Evolutionary conservation across 768 basidiomycete genomes (phyloP), one percentile per base, ranked within the genome.

Genomic region (Tulasnella sp.): DNA sequence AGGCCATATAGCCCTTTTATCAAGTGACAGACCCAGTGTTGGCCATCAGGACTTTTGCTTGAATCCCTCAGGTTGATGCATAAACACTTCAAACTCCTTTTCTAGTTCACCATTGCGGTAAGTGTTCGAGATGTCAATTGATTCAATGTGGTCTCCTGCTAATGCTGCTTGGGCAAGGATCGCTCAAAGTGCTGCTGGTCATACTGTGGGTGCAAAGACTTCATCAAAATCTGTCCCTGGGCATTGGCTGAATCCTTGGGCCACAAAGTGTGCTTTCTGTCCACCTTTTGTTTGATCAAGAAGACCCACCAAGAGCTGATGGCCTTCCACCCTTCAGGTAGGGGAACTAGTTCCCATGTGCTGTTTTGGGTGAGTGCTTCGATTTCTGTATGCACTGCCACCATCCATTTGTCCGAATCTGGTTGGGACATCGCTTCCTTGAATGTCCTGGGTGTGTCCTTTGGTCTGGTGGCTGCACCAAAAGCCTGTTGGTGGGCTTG

Each of bases 261-360:
- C 75, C 26, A 76, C 75, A 19, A 78, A 65, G 41, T 74, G 53
- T 17, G 70, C 73, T 64, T 78, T 76, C 75, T 76, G 38, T 73
- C 60, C 1, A 67, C 58, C 61, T 78, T 66, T 29, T 60, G 64
- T 66, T 80, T 80, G 55, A 69, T 64, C 1, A 63, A 65, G 63
- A 72, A 79, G 5, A 79, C 75, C 74, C 75, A 78, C n/a, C 70
- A 68, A 13, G n/a, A 67, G 19, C 63, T 64, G 50, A 69, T 62
- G 29, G 60, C n/a, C 42, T 68, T 69, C 26, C 58, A 26, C 13
- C 61, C 65, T n/a, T 47, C 8, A 3, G 69, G 68, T 24, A 67
- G 30, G 3, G 30, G 23, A 8, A 38, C 61, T n/a, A 59, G 51
- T 19, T 60, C 50, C 64, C 63, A 67, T 21, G 61, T 66, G 11